phyloP scores from a whole-genome alignment of 2,329 filamentous ascomycete species.

The Ciborinia camelliae region DNA sequence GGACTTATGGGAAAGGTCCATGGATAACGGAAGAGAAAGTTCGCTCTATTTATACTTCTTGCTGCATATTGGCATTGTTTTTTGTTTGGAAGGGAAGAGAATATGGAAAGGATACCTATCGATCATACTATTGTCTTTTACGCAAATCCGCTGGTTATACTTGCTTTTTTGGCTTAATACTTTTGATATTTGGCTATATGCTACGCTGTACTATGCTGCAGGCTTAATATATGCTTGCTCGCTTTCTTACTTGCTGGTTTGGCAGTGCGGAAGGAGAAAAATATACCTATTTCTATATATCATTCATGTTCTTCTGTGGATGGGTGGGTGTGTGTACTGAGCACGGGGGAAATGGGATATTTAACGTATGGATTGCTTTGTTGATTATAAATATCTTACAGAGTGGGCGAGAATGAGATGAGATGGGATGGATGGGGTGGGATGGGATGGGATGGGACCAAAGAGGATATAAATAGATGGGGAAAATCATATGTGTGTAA shows the following conservation, averaged over 20 bases:
- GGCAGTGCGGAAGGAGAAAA: background rate
- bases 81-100: conserved; percentile 1
- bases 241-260: background rate
- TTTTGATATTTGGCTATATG: conserved; percentile 1
- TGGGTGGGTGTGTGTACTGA: background rate
- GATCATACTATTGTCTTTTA: conserved; percentile 14
- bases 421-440: background rate
- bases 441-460: background rate
- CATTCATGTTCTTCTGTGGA: background rate
- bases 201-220: conserved; percentile 4
- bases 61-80: conserved; percentile 3
- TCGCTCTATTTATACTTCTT: conserved; percentile 14
- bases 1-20: background rate
- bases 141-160: conserved; percentile 12
- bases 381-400: background rate
- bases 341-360: background rate
- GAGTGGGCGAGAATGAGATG: background rate
- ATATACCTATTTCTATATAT: conserved; percentile 5
- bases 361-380: background rate
- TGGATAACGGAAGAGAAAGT: conserved; percentile 3
- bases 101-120: conserved; percentile 17
- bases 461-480: conserved; percentile 8
- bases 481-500: conserved; percentile 2
- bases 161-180: conserved; percentile 16
- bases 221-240: conserved; percentile 4